These are phyloP conservation scores for Zygotorulaspora sp. DNA, from an alignment of 805 yeast species.

Conservation along the genomic window DNA sequence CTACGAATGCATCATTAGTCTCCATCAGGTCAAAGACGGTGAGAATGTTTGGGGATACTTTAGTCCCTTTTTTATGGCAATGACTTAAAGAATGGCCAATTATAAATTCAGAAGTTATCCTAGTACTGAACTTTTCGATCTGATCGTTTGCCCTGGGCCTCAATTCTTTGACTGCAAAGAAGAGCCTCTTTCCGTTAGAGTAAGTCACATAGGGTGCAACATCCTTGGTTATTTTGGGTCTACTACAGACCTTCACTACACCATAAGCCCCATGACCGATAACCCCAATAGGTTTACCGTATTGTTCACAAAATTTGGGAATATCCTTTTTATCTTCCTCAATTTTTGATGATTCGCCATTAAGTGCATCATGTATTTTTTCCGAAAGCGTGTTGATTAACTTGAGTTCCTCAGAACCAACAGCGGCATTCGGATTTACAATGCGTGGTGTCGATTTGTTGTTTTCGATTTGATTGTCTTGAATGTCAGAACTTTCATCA, in stretches of 20 bases:
- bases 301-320: constrained; percentile 39
- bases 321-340: constrained; percentile 8
- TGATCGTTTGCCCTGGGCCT: constrained; percentile 77
- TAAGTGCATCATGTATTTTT: constrained; percentile 42
- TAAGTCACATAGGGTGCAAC: constrained; percentile 46
- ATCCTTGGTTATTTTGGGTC: constrained; percentile 28
- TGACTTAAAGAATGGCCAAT: constrained; percentile 70
- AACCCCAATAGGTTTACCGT: constrained; percentile 49
- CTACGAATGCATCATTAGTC: constrained; percentile 65
- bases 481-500: constrained; percentile 7
- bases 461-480: background rate
- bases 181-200: constrained; percentile 59
- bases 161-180: constrained; percentile 89
- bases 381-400: constrained; percentile 46
- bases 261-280: constrained; percentile 96
- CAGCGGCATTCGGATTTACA: constrained; percentile 39
- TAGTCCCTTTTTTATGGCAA: constrained; percentile 37
- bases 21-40: constrained; percentile 78
- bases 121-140: constrained; percentile 83
- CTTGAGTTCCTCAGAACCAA: constrained; percentile 46
- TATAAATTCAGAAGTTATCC: constrained; percentile 83
- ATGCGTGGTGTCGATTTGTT: constrained; percentile 18
- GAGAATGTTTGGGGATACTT: constrained; percentile 53
- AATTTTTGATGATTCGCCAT: constrained; percentile 24
- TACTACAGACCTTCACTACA: constrained; percentile 78